Evolutionary conservation across 2,329 filamentous ascomycete genomes (phyloP), one percentile per base, ranked within the genome.

Genomic region (Sphaerulina populicola): DNA sequence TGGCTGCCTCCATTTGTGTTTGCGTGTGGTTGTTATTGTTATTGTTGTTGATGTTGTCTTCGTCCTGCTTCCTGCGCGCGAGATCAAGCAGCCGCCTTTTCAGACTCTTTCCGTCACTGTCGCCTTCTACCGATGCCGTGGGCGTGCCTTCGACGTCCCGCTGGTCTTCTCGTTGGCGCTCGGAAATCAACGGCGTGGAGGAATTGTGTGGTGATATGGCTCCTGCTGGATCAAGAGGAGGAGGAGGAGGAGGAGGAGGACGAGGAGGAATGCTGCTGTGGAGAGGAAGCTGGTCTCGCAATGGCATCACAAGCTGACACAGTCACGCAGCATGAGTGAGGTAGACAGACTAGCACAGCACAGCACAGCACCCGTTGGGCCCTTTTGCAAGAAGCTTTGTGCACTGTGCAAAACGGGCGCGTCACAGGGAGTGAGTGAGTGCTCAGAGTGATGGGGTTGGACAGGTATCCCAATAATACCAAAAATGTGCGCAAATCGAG

Each of bases 201-300:
- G 56, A 58, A 44, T 55, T 54, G 44, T 55, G 56, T 53, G 56
- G 54, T 46, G 54, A 56, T 21, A 56, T 56, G 43, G 42, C 48
- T 18, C 18, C 18, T 18, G 18, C 18, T 18, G 23, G 23, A 18
- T 18, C 3, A 27, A 7, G 23, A 27, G 23, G 4, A 27, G 23
- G 23, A 27, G 23, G 23, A 27, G 5, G 23, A 23, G 21, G 21
- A 3, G 21, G 21, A 23, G 21, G 3, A 23, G 6, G 21, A 23
- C 6, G 21, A 23, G 21, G 21, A 27, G 23, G 23, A 27, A 27
- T 27, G 23, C 23, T 27, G 23, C 23, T 27, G 47, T 30, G 33
- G 23, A 43, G 35, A 33, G 47, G 33, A 14, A 44, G 47, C 27
- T 36, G 29, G 31, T 49, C 47, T 42, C 31, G 33, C 38, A 39